These are phyloP conservation scores for Hammondia hammondi DNA, from an alignment of 169 alveolate species.

Conservation along the genomic window DNA sequence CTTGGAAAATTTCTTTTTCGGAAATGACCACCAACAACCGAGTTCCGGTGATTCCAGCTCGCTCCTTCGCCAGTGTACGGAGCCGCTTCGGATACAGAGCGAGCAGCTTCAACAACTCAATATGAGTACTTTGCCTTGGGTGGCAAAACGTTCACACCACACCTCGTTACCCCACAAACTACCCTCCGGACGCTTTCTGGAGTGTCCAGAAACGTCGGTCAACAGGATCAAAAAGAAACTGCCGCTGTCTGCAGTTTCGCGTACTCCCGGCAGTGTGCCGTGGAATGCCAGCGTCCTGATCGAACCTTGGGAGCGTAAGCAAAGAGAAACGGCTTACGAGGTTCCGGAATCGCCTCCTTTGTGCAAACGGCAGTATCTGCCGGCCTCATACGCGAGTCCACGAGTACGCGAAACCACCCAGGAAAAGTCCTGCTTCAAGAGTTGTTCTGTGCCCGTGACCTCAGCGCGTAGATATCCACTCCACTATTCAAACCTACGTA, in stretches of 20 bases:
- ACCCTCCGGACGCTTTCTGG: background rate
- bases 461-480: too few species aligned
- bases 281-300: constrained; percentile 30
- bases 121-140: too few species aligned
- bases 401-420: background rate
- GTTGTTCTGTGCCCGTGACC: too few species aligned
- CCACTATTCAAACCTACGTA: too few species aligned
- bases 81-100: background rate
- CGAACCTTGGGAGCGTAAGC: constrained; percentile 36
- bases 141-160: too few species aligned
- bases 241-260: background rate
- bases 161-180: too few species aligned
- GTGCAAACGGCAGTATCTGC: background rate
- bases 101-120: background rate
- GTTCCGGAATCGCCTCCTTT: background rate
- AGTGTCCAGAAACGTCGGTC: background rate
- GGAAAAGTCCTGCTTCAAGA: background rate
- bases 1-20: background rate
- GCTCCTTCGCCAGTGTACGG: background rate
- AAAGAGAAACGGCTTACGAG: background rate
- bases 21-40: background rate
- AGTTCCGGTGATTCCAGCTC: background rate
- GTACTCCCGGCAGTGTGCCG: background rate
- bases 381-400: background rate
- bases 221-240: background rate